Base-by-base conservation (phyloP, 768 basidiomycete genomes). In the Pulveroboletus sp. region DNA sequence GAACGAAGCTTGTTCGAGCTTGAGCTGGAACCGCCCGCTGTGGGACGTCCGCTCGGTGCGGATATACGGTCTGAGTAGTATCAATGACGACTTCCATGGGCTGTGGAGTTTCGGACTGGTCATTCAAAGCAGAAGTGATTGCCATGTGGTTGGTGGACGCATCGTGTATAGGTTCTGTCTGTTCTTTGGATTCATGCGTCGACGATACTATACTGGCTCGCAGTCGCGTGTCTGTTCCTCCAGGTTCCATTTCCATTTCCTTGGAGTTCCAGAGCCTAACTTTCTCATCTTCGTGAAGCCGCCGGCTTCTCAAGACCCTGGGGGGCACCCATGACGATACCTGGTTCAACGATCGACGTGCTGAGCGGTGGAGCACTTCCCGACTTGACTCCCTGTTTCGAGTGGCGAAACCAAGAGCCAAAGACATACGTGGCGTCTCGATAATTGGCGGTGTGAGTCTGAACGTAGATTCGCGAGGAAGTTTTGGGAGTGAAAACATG, bases 241-340 rank as follows among this genome's bases (percentile, higher is more conserved):
- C 39, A 5, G 33, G 43, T 39, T 51, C 52, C 24, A 44, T 59
- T 21, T 55, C 53, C 9, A 60, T 69, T 28, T 60, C 55, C 46
- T 72, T 71, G 1, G 67, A 59, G 11, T 70, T 64, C 70, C 69
- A 71, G 21, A 71, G 59, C 10, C 50, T 65, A 33, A 52, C 58
- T 31, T 65, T 55, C 37, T 71, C 73, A 39, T 63, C 57, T 17
- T 61, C 54, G 12, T 15, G 43, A 39, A 15, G 64, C 9, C 38
- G 49, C 27, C 57, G 62, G 8, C 59, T 67, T 47, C 61, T 62
- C 30, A 71, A 63, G 7, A 60, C 36, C 45, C 57, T 62, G 10
- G 58, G 52, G n/a, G 59, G 54, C 17, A 77, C 49, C 74, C 76
- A 77, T 3, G 73, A 71, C 8, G 74, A 71, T 14, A 72, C 57